Evolutionary conservation across 1,139 yeast genomes (phyloP).

Genomic region (Maudiozyma humilis): DNA sequence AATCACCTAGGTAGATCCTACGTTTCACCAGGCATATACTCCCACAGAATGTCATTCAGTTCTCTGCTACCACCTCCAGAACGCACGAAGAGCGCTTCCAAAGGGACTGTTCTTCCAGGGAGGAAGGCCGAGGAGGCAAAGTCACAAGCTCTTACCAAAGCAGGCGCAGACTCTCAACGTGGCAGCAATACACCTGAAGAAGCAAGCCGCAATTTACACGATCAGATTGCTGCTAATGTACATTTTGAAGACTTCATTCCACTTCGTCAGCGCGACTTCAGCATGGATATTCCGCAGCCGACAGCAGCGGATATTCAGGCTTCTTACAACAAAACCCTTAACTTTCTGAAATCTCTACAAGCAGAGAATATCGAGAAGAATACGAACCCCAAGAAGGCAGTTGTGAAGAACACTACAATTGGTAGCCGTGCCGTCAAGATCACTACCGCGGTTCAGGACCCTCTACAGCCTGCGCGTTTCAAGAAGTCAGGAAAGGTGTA

Average conservation of each 20-base stretch:
- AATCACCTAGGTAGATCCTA: too few species aligned
- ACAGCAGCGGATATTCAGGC: constrained; percentile 35
- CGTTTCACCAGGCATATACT: too few species aligned
- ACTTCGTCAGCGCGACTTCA: constrained; percentile 37
- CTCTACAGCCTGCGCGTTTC: constrained; percentile 68
- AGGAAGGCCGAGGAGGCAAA: background rate
- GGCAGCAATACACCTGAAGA: background rate
- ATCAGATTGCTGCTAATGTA: constrained; percentile 8
- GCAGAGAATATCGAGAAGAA: constrained; percentile 27
- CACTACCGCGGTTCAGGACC: constrained; percentile 63
- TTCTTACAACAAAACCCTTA: constrained; percentile 40
- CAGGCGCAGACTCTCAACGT: background rate
- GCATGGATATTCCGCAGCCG: constrained; percentile 34
- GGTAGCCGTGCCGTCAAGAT: constrained; percentile 32
- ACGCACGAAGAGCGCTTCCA: background rate
- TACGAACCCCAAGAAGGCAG: constrained; percentile 30
- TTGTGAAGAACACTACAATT: constrained; percentile 42
- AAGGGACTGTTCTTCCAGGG: background rate
- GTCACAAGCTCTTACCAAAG: background rate
- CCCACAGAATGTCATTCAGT: constrained; percentile 21
- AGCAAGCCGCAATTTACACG: background rate
- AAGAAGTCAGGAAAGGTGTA: constrained; percentile 71
- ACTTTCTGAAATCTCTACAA: constrained; percentile 32
- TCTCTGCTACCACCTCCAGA: constrained; percentile 19
- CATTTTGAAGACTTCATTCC: constrained; percentile 40